Evolutionary conservation across 345 rosid species (phyloP).

Genomic region (Melaleuca alternifolia): DNA sequence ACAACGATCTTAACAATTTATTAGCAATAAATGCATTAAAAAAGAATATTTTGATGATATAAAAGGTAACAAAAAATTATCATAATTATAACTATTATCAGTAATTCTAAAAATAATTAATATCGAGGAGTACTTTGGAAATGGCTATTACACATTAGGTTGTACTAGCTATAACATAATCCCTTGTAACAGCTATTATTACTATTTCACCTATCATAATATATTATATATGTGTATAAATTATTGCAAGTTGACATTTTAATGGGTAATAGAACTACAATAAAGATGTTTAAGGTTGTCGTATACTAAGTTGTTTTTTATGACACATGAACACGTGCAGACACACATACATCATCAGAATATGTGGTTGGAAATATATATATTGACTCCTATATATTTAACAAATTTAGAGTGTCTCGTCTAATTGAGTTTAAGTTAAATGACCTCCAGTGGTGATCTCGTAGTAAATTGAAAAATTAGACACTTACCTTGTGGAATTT

Average conservation of each 20-base stretch:
- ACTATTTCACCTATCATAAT: neutral
- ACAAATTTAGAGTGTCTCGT: neutral
- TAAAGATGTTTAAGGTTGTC: neutral
- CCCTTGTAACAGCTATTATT: neutral
- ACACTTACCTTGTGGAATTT: constrained; percentile 84
- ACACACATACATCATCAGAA: neutral
- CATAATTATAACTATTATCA: neutral
- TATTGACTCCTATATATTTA: neutral
- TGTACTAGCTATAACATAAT: neutral
- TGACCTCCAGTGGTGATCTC: neutral
- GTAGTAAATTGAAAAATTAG: neutral
- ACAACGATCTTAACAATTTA: neutral
- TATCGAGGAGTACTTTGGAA: neutral
- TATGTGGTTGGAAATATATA: neutral
- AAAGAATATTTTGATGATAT: neutral
- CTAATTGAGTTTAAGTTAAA: neutral
- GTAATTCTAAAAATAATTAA: neutral
- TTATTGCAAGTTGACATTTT: neutral
- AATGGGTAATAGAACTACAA: neutral
- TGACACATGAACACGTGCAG: neutral
- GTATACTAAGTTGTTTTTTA: neutral
- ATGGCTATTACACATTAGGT: neutral
- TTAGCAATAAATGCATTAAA: neutral
- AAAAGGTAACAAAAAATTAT: neutral
- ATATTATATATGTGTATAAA: too few relatives aligned